A percentile compares a stretch with the other conserved stretches of the same genome.
These are phyloP conservation scores for Phenoliferia sp. DNA, from an alignment of 1,284 basidiomycete genomes.

Conservation along the genomic window DNA sequence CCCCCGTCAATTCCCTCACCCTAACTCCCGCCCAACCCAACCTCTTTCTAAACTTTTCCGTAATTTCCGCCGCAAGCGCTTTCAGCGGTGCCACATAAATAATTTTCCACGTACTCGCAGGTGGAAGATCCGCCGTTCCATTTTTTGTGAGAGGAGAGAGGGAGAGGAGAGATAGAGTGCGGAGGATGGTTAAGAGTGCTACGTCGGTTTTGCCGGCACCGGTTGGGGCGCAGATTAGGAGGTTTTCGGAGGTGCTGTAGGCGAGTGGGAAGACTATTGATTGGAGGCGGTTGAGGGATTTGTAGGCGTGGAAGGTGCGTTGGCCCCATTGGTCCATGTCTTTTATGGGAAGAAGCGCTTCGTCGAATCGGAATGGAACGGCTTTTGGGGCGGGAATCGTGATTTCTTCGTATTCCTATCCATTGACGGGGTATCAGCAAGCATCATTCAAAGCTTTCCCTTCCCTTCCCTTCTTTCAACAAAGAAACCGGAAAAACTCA, in stretches of 20 bases:
- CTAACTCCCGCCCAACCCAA: slow-evolving; percentile 76
- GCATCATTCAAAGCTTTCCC: slow-evolving; percentile 98
- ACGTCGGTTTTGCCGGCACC: slow-evolving; percentile 99
- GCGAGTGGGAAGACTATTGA: slow-evolving; percentile 88
- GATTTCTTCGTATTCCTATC: slow-evolving; percentile 98
- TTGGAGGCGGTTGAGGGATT: slow-evolving; percentile 88
- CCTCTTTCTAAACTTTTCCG: slow-evolving; percentile 83
- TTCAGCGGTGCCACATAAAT: slow-evolving; percentile 99
- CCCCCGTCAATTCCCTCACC: slow-evolving; percentile 93
- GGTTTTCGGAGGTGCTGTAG: slow-evolving; percentile 84
- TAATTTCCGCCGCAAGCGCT: slow-evolving; percentile 94
- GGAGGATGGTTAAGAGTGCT: slow-evolving; percentile 88
- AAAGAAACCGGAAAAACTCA: slow-evolving; percentile 41
- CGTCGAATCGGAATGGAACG: slow-evolving; percentile 57
- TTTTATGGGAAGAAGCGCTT: slow-evolving; percentile 69
- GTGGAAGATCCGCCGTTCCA: slow-evolving; percentile 79
- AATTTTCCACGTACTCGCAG: slow-evolving; percentile 93
- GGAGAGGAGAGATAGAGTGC: no score
- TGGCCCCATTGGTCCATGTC: slow-evolving; percentile 82
- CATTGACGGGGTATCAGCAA: slow-evolving; percentile 67
- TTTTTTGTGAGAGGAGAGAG: slow-evolving; percentile 85
- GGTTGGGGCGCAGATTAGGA: slow-evolving; percentile 94
- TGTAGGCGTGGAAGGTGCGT: slow-evolving; percentile 66
- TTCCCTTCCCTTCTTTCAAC: slow-evolving; percentile 82
- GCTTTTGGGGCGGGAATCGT: slow-evolving; percentile 92